These are phyloP conservation scores for Acrodontium crateriforme DNA, from an alignment of 2,329 filamentous ascomycete genomes.

Conservation along the genomic window DNA sequence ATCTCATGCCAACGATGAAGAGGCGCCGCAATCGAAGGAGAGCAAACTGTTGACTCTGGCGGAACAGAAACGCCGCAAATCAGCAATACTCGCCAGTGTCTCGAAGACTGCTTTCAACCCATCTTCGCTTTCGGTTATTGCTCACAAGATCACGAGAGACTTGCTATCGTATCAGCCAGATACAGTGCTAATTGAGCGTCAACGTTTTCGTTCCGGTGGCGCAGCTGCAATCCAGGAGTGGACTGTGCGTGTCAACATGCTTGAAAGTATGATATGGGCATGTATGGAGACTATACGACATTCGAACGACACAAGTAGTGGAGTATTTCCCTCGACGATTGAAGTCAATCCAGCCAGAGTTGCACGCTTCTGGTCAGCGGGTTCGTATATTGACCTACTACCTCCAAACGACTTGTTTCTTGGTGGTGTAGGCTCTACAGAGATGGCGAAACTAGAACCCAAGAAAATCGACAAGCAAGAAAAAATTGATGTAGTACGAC, in stretches of 20 bases:
- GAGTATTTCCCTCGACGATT: conserved; percentile 25
- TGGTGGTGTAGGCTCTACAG: conserved; percentile 3
- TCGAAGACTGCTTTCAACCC: conserved; percentile 29
- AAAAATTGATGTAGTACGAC: conserved; percentile 49
- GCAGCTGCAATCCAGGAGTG: conserved; percentile 58
- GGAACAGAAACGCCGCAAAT: neutral
- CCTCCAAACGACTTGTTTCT: conserved; percentile 5
- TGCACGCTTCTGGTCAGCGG: conserved; percentile 40
- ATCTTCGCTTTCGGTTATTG: conserved; percentile 38
- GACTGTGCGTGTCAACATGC: conserved; percentile 68
- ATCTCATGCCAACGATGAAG: neutral
- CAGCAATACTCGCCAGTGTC: conserved; percentile 3
- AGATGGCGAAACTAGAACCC: conserved; percentile 9
- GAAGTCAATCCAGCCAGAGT: conserved; percentile 43
- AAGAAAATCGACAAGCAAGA: conserved; percentile 36
- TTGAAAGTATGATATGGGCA: conserved; percentile 71
- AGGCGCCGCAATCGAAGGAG: too few species aligned
- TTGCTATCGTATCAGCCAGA: conserved; percentile 45
- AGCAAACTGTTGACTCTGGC: too few species aligned
- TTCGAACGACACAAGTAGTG: conserved; percentile 18
- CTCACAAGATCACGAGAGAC: conserved; percentile 39
- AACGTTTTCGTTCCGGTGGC: conserved; percentile 51
- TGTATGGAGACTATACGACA: conserved; percentile 44
- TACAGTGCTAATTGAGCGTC: conserved; percentile 56
- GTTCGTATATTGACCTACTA: conserved; percentile 7